Percentiles rank a stretch among this genome's conserved stretches.
Conservation (phyloP, 805 yeast species). For the Lachancea mirantina region DNA sequence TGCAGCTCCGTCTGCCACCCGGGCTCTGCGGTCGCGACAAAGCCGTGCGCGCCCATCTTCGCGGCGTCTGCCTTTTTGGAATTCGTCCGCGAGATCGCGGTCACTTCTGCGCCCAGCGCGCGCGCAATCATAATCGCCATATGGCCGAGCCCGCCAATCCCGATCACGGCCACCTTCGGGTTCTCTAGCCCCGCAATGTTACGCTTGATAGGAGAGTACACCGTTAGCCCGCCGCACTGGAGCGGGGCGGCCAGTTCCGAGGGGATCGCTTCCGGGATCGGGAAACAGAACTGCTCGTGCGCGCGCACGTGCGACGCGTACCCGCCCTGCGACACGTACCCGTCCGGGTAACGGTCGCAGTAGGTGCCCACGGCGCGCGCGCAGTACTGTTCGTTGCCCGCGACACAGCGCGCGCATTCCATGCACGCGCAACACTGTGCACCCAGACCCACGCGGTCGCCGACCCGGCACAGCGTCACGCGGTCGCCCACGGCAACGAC, state of each 20-base stretch:
- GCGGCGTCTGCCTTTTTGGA: conserved; percentile 37
- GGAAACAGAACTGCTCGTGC: conserved; percentile 55
- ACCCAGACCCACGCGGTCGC: conserved; percentile 78
- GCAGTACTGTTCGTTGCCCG: conserved; percentile 54
- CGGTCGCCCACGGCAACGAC: conserved; percentile 45
- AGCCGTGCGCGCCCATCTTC: conserved; percentile 40
- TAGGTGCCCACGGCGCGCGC: conserved; percentile 44
- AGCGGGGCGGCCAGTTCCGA: conserved; percentile 60
- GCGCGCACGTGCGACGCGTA: conserved; percentile 61
- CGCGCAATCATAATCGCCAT: conserved; percentile 41
- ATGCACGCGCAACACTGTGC: conserved; percentile 59
- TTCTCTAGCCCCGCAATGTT: conserved; percentile 26
- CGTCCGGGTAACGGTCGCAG: conserved; percentile 38
- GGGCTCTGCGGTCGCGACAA: conserved; percentile 41
- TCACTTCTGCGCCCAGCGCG: conserved; percentile 45
- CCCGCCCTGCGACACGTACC: conserved; percentile 55
- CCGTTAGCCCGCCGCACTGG: conserved; percentile 73
- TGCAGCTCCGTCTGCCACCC: conserved; percentile 31
- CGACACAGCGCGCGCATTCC: conserved; percentile 52
- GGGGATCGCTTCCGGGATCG: conserved; percentile 49
- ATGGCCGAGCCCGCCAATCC: conserved; percentile 44
- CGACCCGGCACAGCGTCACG: conserved; percentile 34
- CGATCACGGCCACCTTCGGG: conserved; percentile 38
- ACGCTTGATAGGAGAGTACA: conserved; percentile 57
- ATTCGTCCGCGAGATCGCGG: conserved; percentile 40